Base-by-base conservation (phyloP, 2,329 filamentous ascomycete genomes). In the Epichloe gansuensis region DNA sequence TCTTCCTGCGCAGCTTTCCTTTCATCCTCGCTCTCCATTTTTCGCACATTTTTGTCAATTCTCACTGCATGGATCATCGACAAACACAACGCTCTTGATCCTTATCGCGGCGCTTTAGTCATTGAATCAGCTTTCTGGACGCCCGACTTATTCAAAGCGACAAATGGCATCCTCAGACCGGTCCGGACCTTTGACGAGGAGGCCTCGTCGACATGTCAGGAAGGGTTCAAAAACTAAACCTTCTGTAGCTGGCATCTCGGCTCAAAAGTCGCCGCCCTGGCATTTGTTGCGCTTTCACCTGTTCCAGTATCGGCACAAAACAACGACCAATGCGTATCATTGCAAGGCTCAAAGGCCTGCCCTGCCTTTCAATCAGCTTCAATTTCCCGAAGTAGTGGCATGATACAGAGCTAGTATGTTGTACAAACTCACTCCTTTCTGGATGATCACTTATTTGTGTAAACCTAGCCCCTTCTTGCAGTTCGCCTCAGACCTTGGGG, bases 391-490 rank as follows among this genome's bases (percentile, higher is more conserved):
- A 75, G 78, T 63, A 69, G 70, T 44, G 69, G 65, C 52, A 63
- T 88, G 55, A 73, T 78, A 47, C 75, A 75, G 31, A 71, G 80
- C 55, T 91, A 85, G 85, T 88, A 75, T 63, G 81, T 75, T 21
- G 21, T 50, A 38, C 31, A 46, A 12, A 28, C 23, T 5, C 4
- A 7, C 17, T 17, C n/a, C 15, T 3, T 28, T 43, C n/a, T 11
- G 21, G 34, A n/a, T 31, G 13, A 7, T 25, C 4, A 50, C 31
- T 52, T 13, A 48, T 21, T 11, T 28, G 46, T 5, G 25, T 39
- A 46, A 63, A 95, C 34, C 12, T 23, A 55, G 91, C 71, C 84
- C 90, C 46, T 98, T 97, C 67, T 79, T 98, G 58, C 75, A 82
- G 58, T 88, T 79, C 67, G 93, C 97, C 60, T 86, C 86, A 45